Percentiles rank a stretch among this genome's conserved stretches.
Evolutionary conservation across 345 rosid species (phyloP).

Genomic region (Microthlaspi erraticum): DNA sequence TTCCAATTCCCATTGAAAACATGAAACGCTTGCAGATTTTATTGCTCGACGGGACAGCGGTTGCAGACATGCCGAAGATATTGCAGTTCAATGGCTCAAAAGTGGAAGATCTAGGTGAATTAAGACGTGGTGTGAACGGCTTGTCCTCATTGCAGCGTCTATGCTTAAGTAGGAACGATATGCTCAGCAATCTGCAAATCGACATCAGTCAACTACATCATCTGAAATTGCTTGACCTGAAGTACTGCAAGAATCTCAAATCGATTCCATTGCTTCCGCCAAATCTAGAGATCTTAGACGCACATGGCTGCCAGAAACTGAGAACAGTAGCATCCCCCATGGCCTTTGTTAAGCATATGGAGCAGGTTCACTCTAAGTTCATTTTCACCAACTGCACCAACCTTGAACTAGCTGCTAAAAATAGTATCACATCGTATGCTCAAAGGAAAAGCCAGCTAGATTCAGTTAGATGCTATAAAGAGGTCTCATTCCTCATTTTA

Average conservation of each 20-base stretch:
- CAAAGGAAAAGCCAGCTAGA: conserved; percentile 27
- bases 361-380: conserved; percentile 34
- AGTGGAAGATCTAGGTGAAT: not conserved
- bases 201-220: conserved; percentile 4
- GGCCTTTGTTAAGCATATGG: conserved; percentile 30
- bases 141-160: conserved; percentile 11
- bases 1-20: conserved; percentile 21
- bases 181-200: conserved; percentile 7
- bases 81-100: not conserved
- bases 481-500: conserved; percentile 17
- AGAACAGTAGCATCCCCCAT: not conserved
- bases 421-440: conserved; percentile 28
- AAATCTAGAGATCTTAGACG: conserved; percentile 33
- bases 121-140: not conserved
- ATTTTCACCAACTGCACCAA: conserved; percentile 37
- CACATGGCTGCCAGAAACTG: conserved; percentile 31
- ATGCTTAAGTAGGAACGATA: conserved; percentile 24
- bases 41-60: conserved; percentile 22
- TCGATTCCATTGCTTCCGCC: conserved; percentile 28
- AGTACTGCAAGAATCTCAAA: conserved; percentile 25
- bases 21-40: conserved; percentile 33
- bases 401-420: conserved; percentile 30
- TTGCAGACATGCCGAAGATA: conserved; percentile 27
- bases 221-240: conserved; percentile 30
- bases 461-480: conserved; percentile 12